Evolutionary conservation across 192 early-diverging fungal species (phyloP), one percentile per base, ranked within the genome.

Genomic region (Mortierella antarctica): DNA sequence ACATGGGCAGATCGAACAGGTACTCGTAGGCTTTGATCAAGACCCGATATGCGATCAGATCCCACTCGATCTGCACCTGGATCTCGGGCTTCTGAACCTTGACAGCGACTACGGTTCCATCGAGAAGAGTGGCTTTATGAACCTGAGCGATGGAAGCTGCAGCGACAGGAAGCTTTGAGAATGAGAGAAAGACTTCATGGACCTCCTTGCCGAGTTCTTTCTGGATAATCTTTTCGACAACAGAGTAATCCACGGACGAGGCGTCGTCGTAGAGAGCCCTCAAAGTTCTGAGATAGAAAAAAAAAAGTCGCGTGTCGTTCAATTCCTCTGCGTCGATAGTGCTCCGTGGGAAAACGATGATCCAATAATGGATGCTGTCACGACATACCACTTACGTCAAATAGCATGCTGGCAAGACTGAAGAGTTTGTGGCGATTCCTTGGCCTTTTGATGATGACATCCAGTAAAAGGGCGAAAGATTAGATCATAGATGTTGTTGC

Each of bases 91-190:
- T 98, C 67, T 98, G 97, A 6, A 98, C 86, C 85, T 98, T 98
- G 39, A 98, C 95, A 0, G 97, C 97, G 7, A 98, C 95, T 0
- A 64, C 57, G 11, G 88, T 87, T 12, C 92, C 91, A 48, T 88
- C 88, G n/a, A 85, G 83, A 9, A 95, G 76, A 18, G 76, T 88
- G 4, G 94, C 95, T n/a, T 87, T 88, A 67, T 98, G 97, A 7
- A 98, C 97, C 71, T 97, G 96, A 0, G 96, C 97, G 57, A 98
- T 94, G n/a, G 95, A 97, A 0, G 97, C 97, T 8, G 93, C 92
- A 0, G 95, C 97, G 13, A 95, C 82, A 9, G 97, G 92, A 13
- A 76, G 45, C 6, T 69, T 58, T 17, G 89, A 89, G 76, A 98
- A 97, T 2, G 87, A 85, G 8, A 71, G 77, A 86, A 97, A 98